A percentile compares a stretch with the other conserved stretches of the same genome.
These are phyloP conservation scores for Patellaria atrata DNA, from an alignment of 495 filamentous ascomycete species.

Conservation along the genomic window DNA sequence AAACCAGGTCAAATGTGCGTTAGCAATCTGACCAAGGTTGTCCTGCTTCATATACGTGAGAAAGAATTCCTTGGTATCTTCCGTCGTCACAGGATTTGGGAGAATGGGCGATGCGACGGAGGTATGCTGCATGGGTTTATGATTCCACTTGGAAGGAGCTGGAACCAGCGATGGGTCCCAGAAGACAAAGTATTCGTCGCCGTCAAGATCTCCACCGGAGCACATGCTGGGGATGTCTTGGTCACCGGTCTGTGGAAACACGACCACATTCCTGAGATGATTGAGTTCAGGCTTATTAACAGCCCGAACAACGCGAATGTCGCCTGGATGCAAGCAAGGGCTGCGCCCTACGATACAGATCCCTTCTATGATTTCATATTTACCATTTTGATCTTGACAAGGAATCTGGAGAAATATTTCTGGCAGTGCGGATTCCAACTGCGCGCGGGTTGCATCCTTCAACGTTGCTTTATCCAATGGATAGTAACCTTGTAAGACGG, in stretches of 20 bases:
- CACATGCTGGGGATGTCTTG: slow-evolving; percentile 82
- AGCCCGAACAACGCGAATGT: slow-evolving; percentile 76
- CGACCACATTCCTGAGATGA: slow-evolving; percentile 71
- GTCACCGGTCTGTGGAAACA: slow-evolving; percentile 75
- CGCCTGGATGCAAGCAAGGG: slow-evolving; percentile 86
- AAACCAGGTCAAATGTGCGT: slow-evolving; percentile 66
- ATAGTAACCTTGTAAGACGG: slow-evolving; percentile 55
- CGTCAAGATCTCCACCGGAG: slow-evolving; percentile 90
- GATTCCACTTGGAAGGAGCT: slow-evolving; percentile 48
- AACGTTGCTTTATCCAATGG: slow-evolving; percentile 18
- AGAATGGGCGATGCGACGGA: slow-evolving; percentile 36
- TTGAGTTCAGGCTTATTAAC: slow-evolving; percentile 58
- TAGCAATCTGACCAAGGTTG: slow-evolving; percentile 61
- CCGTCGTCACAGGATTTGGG: slow-evolving; percentile 43
- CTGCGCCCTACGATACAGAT: slow-evolving; percentile 80
- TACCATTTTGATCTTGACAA: slow-evolving; percentile 33
- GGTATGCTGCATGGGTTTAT: slow-evolving; percentile 59
- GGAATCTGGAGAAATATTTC: slow-evolving; percentile 80
- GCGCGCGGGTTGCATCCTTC: slow-evolving; percentile 8
- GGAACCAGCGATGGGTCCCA: slow-evolving; percentile 77
- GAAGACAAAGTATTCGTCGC: slow-evolving; percentile 87
- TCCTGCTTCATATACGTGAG: slow-evolving; percentile 92
- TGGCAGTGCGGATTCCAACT: slow-evolving; percentile 40
- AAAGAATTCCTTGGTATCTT: slow-evolving; percentile 71
- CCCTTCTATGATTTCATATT: slow-evolving; percentile 55